Base-by-base conservation (phyloP, 768 basidiomycete species). In the Podaxis pistillaris region DNA sequence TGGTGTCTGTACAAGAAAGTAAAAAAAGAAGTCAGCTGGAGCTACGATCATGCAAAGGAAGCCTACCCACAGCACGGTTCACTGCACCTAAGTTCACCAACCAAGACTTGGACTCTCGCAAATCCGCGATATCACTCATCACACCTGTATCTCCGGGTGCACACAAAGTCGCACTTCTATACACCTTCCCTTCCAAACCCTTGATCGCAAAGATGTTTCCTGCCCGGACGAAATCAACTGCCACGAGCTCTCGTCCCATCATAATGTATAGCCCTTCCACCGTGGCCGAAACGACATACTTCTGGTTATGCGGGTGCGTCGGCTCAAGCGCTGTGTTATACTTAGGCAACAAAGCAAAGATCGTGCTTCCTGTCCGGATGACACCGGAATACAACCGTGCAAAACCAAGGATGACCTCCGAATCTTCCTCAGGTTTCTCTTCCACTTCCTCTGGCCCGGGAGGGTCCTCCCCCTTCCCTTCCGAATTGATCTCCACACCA, bases 221-320 rank as follows among this genome's bases (percentile, higher is more conserved):
- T 1, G 97, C 95, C 33, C 83, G 83, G 1, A 98, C 95, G 63
- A 79, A 80, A 22, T 91, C 80, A 2, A 96, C 93, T 0, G 88
- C 81, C 0, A 93, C 87, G n/a, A 99, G 81, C 70, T 98, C 96
- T 47, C 93, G 79, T 2, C 97, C 97, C 97, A 99, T 98, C 94
- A 99, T 98, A 54, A 91, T 84, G 74, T 98, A 99, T 56, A 99
- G 74, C 5, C 86, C 88, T 62, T 87, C 83, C 13, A 96, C 85
- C n/a, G 78, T 79, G 24, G 88, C 81, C 8, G 78, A 75, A 24
- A 82, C 71, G 47, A 95, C 67, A 69, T 90, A 83, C 64, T 84
- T 85, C 13, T 73, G 75, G 74, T 98, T 98, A 36, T 74, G 70
- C 6, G 88, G 84, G 68, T 95, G 87, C 11, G 76, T 76, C 0